phyloP scores from a whole-genome alignment of 306 rosid genomes.

The Oxytropis ochrocephala region DNA sequence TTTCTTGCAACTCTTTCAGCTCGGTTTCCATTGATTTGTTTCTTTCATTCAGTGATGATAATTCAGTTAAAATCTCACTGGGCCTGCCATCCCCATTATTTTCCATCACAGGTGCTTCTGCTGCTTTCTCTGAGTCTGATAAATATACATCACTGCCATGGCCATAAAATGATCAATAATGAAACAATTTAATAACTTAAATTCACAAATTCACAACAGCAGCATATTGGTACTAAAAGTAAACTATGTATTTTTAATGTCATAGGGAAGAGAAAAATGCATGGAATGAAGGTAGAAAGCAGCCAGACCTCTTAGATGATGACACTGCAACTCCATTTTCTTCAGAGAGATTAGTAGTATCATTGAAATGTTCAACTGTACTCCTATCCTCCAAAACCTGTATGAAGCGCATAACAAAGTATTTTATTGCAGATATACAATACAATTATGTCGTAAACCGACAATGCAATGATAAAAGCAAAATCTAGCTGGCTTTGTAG shows the following conservation, averaged over 20 bases:
- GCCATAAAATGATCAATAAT: conserved; percentile 1
- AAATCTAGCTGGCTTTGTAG: background rate
- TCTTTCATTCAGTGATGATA: conserved; percentile 45
- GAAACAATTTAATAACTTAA: conserved; percentile 8
- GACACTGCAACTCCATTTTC: conserved; percentile 30
- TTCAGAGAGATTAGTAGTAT: background rate
- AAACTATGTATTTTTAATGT: background rate
- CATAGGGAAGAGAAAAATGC: background rate
- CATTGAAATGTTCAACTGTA: conserved; percentile 15
- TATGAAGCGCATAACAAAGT: conserved; percentile 6
- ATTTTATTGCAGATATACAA: background rate
- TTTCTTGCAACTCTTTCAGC: conserved; percentile 85
- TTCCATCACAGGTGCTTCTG: background rate
- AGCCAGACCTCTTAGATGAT: conserved; percentile 36
- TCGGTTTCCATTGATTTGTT: conserved; percentile 67
- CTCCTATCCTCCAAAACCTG: conserved; percentile 39
- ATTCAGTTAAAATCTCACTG: conserved; percentile 37
- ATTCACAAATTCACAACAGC: background rate
- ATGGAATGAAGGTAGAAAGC: conserved; percentile 6
- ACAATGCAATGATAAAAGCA: background rate
- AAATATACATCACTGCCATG: conserved; percentile 30
- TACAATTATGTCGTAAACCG: background rate
- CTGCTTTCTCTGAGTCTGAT: conserved; percentile 27
- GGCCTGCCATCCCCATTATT: conserved; percentile 4
- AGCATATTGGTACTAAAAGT: background rate